phyloP scores from a whole-genome alignment of 805 yeast species.

The Lipomyces orientalis region DNA sequence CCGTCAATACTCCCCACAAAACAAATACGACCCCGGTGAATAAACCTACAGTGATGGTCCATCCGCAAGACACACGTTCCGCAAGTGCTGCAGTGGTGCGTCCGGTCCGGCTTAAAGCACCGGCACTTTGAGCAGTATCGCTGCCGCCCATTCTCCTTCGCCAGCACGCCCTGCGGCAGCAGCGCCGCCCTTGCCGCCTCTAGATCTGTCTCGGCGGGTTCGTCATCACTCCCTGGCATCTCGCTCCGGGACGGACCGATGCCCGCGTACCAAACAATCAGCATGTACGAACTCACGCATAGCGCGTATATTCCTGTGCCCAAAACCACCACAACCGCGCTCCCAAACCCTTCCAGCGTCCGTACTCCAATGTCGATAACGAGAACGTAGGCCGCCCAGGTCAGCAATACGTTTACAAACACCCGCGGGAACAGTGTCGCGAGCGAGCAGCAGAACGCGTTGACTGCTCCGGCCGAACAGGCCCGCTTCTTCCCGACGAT shows the following conservation, averaged over 20 bases:
- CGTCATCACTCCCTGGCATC: background rate
- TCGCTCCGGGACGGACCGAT: constrained; percentile 43
- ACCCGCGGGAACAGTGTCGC: constrained; percentile 44
- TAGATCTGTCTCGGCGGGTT: constrained; percentile 32
- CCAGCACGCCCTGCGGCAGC: constrained; percentile 46
- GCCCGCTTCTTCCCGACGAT: background rate
- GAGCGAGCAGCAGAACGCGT: constrained; percentile 27
- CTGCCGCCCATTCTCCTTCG: constrained; percentile 51
- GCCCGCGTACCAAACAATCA: constrained; percentile 43
- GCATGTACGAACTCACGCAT: constrained; percentile 41
- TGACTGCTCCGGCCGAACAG: constrained; percentile 16
- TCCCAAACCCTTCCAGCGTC: constrained; percentile 23
- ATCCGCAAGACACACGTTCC: constrained; percentile 52
- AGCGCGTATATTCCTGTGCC: constrained; percentile 39
- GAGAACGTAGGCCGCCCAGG: constrained; percentile 45
- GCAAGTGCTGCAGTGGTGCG: constrained; percentile 53
- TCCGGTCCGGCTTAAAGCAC: constrained; percentile 53
- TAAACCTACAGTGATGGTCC: constrained; percentile 61
- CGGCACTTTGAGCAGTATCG: constrained; percentile 50
- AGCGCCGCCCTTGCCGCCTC: constrained; percentile 39
- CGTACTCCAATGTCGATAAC: constrained; percentile 37
- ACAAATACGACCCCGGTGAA: background rate
- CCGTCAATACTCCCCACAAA: constrained; percentile 60
- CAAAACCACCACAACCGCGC: constrained; percentile 23
- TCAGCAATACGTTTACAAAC: constrained; percentile 40